phyloP scores from a whole-genome alignment of 345 rosid species.

The Dovyalis caffra region DNA sequence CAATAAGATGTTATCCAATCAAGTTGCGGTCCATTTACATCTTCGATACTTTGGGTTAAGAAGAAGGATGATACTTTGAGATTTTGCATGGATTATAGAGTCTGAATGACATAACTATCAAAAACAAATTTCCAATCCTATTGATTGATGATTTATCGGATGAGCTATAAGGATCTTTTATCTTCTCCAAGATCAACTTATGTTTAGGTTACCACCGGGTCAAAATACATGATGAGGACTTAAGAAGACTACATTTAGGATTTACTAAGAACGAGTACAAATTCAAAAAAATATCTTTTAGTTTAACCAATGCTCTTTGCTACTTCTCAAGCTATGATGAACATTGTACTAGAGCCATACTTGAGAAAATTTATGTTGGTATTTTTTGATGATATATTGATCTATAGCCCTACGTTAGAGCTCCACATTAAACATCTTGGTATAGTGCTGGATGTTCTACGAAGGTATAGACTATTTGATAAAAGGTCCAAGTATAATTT shows the following conservation, averaged over 20 bases:
- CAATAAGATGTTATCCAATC: background rate
- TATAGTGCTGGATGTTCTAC: too few relatives aligned
- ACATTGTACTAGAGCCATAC: background rate
- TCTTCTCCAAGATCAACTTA: background rate
- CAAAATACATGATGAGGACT: background rate
- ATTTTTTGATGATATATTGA: too few relatives aligned
- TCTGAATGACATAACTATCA: background rate
- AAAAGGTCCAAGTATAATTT: background rate
- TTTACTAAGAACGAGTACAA: too few relatives aligned
- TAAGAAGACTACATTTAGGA: background rate
- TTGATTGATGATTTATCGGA: too few relatives aligned
- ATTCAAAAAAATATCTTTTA: background rate
- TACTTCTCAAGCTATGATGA: background rate
- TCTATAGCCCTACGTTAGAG: too few relatives aligned
- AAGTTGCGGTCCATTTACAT: background rate
- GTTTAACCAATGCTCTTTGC: background rate
- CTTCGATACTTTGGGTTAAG: background rate
- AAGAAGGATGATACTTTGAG: background rate
- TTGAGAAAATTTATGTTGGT: too few relatives aligned
- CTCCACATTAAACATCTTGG: too few relatives aligned
- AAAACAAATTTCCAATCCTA: background rate
- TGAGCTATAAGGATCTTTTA: background rate
- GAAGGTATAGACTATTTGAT: too few relatives aligned
- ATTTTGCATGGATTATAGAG: background rate
- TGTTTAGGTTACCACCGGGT: background rate